Evolutionary conservation across 495 filamentous ascomycete genomes (phyloP), one percentile per base, ranked within the genome.

Genomic region (Aspergillus steynii): DNA sequence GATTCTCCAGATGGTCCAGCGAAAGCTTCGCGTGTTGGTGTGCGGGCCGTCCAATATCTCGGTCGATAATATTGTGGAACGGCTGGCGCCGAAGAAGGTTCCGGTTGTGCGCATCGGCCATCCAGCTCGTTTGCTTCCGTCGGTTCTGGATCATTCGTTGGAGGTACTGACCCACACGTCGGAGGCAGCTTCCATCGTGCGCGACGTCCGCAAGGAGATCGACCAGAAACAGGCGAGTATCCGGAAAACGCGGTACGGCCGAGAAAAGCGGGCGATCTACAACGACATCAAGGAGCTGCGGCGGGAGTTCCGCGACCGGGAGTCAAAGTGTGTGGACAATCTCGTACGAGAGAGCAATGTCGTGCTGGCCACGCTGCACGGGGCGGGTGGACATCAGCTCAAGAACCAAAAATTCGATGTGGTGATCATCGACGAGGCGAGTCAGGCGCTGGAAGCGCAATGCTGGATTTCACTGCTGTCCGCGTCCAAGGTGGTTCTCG

Each of bases 21-120:
- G 83, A 5, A 85, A 88, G 14, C 82, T 85, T 48, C 85, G 92
- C 1, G 76, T 98, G 15, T 83, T 99, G 3, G 93, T 99, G 25
- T 99, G 95, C 69, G 95, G 95, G 0, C 95, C 95, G 0, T 96
- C 91, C 9, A 99, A 99, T 70, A 92, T 99, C 54, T 93, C 91
- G 0, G 95, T 98, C 2, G 95, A 99, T 78, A 99, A 99, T 68
- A 97, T 99, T 60, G 93, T 97, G n/a, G 94, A 98, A 74, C 85
- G 96, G 9, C 83, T 98, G 0, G 83, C 92, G 0, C 87, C 90
- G 0, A 89, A 90, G 61, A 90, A 90, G 63, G 81, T 98, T 1
- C 90, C 94, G 0, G 90, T 97, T 56, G 83, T 98, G 59, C 89
- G 95, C 0, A 85, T 99, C 0, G 95, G 95, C 0, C 95, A 98